A percentile compares a stretch with the other conserved stretches of the same genome.
phyloP scores from a whole-genome alignment of 106 monocot species.

The Allium sativum region DNA sequence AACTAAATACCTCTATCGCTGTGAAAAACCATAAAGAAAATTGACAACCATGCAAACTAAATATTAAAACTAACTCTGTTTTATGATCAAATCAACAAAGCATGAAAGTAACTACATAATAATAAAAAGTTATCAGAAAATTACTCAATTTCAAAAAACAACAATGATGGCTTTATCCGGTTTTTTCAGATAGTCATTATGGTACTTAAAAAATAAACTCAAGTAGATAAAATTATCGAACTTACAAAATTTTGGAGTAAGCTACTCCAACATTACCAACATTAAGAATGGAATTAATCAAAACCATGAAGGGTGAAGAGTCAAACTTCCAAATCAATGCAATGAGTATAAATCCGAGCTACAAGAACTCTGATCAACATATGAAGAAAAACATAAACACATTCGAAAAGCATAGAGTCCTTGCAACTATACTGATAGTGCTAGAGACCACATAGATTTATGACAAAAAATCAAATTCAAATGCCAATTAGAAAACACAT shows the following conservation, averaged over 20 bases:
- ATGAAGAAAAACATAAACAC: not conserved
- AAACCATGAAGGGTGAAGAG: slow-evolving; percentile 67
- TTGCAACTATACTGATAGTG: slow-evolving; percentile 13
- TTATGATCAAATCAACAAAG: too few species aligned
- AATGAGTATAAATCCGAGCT: slow-evolving; percentile 46
- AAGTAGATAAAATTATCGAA: not conserved
- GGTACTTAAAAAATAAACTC: slow-evolving; percentile 24
- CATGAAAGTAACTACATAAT: too few species aligned
- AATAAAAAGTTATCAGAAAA: too few species aligned
- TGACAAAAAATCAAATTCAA: not conserved
- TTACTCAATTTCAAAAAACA: too few species aligned
- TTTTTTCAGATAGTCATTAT: slow-evolving; percentile 72
- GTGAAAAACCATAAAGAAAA: too few species aligned
- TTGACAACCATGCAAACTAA: too few species aligned
- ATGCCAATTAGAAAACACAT: not conserved
- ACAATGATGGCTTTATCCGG: slow-evolving; percentile 45
- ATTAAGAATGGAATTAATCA: slow-evolving; percentile 59
- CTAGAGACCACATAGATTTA: slow-evolving; percentile 13
- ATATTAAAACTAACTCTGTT: too few species aligned
- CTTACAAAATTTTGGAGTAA: not conserved
- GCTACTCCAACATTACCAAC: slow-evolving; percentile 17
- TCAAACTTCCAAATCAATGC: slow-evolving; percentile 59
- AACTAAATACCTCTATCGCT: too few species aligned
- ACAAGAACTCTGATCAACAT: not conserved
- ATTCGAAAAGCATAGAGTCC: not conserved